Conservation (phyloP, 768 basidiomycete genomes). For the Butyriboletus loyo region DNA sequence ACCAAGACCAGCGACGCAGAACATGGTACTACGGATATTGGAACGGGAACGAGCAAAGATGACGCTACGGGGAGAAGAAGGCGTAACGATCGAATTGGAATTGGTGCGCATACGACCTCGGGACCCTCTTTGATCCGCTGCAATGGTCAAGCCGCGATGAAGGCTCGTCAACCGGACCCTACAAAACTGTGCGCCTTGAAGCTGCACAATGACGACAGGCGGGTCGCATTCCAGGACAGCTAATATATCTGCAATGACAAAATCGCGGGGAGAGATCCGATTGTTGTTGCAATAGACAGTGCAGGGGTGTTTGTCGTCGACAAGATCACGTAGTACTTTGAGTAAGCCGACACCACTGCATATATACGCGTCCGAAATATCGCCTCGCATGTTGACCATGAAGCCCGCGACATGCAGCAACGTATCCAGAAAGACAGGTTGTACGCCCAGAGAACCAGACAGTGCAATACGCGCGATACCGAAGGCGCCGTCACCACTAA, state of each 20-base stretch:
- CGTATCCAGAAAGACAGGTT: slow-evolving; percentile 64
- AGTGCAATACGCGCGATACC: slow-evolving; percentile 51
- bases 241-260: slow-evolving; percentile 51
- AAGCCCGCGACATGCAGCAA: slow-evolving; percentile 71
- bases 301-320: slow-evolving; percentile 43
- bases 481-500: slow-evolving; percentile 46
- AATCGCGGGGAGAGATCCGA: slow-evolving; percentile 41
- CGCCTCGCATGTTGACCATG: slow-evolving; percentile 56
- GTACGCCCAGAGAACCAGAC: slow-evolving; percentile 39
- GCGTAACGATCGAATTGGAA: slow-evolving; percentile 28
- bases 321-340: slow-evolving; percentile 41
- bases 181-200: slow-evolving; percentile 59
- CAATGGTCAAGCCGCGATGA: slow-evolving; percentile 41
- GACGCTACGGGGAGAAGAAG: slow-evolving; percentile 24
- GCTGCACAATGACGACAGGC: slow-evolving; percentile 47
- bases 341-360: slow-evolving; percentile 54
- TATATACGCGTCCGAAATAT: slow-evolving; percentile 54
- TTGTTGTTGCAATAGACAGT: slow-evolving; percentile 50
- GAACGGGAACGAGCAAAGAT: slow-evolving; percentile 30
- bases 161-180: slow-evolving; percentile 51
- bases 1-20: neutral
- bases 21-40: slow-evolving; percentile 18
- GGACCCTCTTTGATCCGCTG: slow-evolving; percentile 19
- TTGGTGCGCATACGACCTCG: slow-evolving; percentile 22
- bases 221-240: slow-evolving; percentile 41